Evolutionary conservation across 23 red algal genomes (phyloP), one percentile per base, ranked within the genome.

Genomic region (Agarophyton chilense): DNA sequence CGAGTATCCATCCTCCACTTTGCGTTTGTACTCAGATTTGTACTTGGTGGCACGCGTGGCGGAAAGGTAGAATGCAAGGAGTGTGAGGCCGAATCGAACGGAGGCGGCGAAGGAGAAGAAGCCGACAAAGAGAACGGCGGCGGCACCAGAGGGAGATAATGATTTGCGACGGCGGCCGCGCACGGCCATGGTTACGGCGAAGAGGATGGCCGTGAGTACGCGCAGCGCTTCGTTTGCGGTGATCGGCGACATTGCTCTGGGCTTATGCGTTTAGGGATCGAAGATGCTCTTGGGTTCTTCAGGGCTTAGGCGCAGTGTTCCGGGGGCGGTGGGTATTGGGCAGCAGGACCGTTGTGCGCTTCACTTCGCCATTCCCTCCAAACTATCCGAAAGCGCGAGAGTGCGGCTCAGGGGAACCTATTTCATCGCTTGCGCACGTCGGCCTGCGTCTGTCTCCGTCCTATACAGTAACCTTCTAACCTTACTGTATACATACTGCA

Each of bases 61-160:
- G 44, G 60, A 83, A 1, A 81, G 49, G 34, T 92, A 92, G 67
- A 92, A 92, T 16, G 67, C 11, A 19, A 68, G 52, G 2, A 92
- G 63, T 28, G 88, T 92, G 45, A 92, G 32, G 2, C 88, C 88
- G 56, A 92, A 92, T 17, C 88, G 76, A 1, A 58, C 28, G 14
- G 88, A 92, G 35, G 45, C 52, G 21, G 77, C 76, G 28, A 81
- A 75, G 41, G 75, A 82, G 34, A 83, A 44, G 10, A 83, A 57
- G 21, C 88, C 88, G 5, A 92, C 88, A 31, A 75, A 5, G 46
- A 92, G 83, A 10, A 77, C 88, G 18, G 88, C 88, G 52, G 73
- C 31, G 21, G 88, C 72, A 24, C 88, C 88, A 16, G 46, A 52
- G 6, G 41, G 36, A 10, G 88, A 83, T 1, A 92, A 64, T 5